A percentile compares a stretch with the other conserved stretches of the same genome.
Evolutionary conservation across 805 yeast genomes (phyloP).

Genomic region (Ogataea methanolica): DNA sequence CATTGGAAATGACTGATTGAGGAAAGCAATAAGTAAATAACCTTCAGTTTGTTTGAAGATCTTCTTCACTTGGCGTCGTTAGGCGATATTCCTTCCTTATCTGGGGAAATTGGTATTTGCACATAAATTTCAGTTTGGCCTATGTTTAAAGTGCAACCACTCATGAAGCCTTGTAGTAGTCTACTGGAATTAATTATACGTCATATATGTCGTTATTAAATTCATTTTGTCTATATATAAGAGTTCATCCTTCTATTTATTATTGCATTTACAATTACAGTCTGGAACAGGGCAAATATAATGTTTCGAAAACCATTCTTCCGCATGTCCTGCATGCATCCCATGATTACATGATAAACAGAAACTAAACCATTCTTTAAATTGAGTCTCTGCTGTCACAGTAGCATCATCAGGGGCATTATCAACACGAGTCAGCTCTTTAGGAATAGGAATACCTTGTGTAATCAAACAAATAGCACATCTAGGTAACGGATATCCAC

Average conservation of each 20-base stretch:
- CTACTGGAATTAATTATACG: too few relatives aligned
- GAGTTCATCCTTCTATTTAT: constrained; percentile 16
- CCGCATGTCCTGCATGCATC: constrained; percentile 92
- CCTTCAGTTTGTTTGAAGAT: too few relatives aligned
- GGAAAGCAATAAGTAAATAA: too few relatives aligned
- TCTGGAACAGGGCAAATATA: constrained; percentile 92
- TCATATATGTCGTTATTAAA: neutral
- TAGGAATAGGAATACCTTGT: constrained; percentile 62
- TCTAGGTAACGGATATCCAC: constrained; percentile 83
- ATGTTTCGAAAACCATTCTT: constrained; percentile 90
- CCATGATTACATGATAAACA: constrained; percentile 92
- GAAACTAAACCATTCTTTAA: constrained; percentile 85
- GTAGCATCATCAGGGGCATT: constrained; percentile 12
- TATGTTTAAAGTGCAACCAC: too few relatives aligned
- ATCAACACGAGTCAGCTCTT: constrained; percentile 29
- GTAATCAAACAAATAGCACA: constrained; percentile 86
- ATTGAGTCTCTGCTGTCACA: constrained; percentile 34
- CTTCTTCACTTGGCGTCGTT: too few relatives aligned
- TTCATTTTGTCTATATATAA: neutral
- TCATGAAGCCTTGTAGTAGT: neutral
- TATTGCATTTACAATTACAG: constrained; percentile 79
- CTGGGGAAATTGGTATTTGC: too few relatives aligned
- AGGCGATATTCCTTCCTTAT: too few relatives aligned
- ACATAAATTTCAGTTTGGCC: too few relatives aligned
- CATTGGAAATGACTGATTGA: too few relatives aligned